Base-by-base conservation (phyloP, 441 rosid genomes). In the Populus hybrid region DNA sequence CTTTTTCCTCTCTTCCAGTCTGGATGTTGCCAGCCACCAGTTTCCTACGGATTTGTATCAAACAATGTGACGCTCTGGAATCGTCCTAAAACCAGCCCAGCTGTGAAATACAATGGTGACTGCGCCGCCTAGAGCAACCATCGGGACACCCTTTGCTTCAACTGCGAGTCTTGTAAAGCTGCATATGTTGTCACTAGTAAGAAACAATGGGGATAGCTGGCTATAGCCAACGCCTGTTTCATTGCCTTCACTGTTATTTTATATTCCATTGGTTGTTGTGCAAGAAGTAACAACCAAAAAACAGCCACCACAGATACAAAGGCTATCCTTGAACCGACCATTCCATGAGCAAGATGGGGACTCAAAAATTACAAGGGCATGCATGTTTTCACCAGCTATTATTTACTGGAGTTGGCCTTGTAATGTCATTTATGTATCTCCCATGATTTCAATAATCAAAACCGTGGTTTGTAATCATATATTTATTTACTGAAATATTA, bases 1-100 rank as follows among this genome's bases (percentile, higher is more conserved):
- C 10, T 67, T 21, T 69, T 8, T 57, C 14, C n/a, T 9, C 53
- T 21, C 61, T 28, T 42, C 21, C 80, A 92, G 97, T 77, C 79
- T 4, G 91, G 97, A 14, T 92, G 97, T 76, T 90, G 97, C 88
- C 85, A 82, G 74, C 97, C 94, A 35, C 97, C 97, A 14, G 24
- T 68, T 8, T 79, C 79, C 20, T 92, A 93, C 38, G 90, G 92
- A 3, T 88, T 86, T 78, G 69, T 28, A 63, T 66, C 78, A 73
- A 57, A 81, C 74, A 89, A 89, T 40, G 89, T 82, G 16, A 88
- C 91, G 1, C 24, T 70, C 24, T 89, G 94, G 93, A 32, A 38
- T 8, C 74, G 78, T 12, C 86, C 86, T 0, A 57, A 20, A 26
- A 42, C 63, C 0, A 71, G 75, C 0, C 64, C 36, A 0, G 79